Conservation (phyloP, 345 rosid species). For the Heritiera fomes region DNA sequence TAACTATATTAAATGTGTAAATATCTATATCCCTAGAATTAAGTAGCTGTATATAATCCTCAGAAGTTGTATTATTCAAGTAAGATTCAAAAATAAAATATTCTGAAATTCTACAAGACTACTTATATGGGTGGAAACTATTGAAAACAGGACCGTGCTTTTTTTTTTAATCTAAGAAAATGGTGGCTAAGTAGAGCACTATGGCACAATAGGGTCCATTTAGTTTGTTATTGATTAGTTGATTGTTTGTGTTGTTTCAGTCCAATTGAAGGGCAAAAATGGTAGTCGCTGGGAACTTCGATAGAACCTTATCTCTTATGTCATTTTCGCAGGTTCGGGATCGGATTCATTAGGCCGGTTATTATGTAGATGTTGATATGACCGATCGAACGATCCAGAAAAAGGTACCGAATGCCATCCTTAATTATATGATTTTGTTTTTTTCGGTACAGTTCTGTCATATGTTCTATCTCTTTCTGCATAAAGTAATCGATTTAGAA, state of each 20-base stretch:
- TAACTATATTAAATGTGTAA: no score
- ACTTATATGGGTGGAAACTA: no score
- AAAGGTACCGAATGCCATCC: constrained; percentile 51
- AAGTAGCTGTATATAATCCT: no score
- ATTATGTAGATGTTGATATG: constrained; percentile 71
- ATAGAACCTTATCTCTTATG: constrained; percentile 12
- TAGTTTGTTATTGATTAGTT: neutral
- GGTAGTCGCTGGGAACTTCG: neutral
- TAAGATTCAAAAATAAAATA: no score
- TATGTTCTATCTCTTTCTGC: neutral
- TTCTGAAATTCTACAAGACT: no score
- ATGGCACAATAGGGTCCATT: neutral
- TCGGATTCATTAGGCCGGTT: constrained; percentile 70
- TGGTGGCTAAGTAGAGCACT: neutral
- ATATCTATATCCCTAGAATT: no score
- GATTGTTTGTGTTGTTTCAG: neutral
- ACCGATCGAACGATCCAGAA: constrained; percentile 87
- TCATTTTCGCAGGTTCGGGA: constrained; percentile 52
- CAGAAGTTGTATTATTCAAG: no score
- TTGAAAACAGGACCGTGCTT: neutral
- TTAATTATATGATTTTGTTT: no score
- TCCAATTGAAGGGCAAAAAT: constrained; percentile 5
- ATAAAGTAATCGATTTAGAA: no score
- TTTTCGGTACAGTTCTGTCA: no score
- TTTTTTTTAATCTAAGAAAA: neutral